Base-by-base conservation (phyloP, 225 moss, liverwort and hornwort genomes). In the Bryoerythrophyllum caledonicum region DNA sequence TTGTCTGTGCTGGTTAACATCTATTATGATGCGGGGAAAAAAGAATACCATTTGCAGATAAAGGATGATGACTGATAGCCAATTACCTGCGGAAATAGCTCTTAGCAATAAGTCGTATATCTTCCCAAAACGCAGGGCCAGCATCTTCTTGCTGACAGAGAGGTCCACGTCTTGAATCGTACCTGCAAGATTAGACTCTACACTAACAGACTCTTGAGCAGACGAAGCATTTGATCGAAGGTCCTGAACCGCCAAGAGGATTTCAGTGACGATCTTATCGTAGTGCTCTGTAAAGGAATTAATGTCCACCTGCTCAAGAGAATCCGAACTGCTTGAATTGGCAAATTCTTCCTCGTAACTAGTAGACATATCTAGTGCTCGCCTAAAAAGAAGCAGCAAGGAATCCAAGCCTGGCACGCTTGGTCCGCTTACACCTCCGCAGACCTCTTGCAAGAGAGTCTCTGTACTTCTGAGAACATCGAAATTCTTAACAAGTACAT, bases 171-270 rank as follows among this genome's bases (percentile, higher is more conserved):
- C 80, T 72, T 90, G 83, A 65, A 99, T 80, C 23, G 89, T 88
- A 57, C 85, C 79, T 69, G 76, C 66, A 37, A 78, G 34, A 48
- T 84, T 84, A 34, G 78, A 60, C 70, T 70, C 72, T 79, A 78
- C 82, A 30, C 65, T 73, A 49, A 44, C 46, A 64, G 80, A 61
- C 71, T 68, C 84, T 72, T 75, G 79, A 62, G 88, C 81, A 79
- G 59, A 17, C 46, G 74, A 74, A 54, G 58, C 23, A 53, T 70
- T 63, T 34, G 76, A 67, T 62, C 83, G 81, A 41, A 93, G 80
- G 57, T 80, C 81, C 63, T 96, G 96, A 41, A 96, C 94, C 73
- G 89, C 92, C 71, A 93, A 71, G 40, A 88, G 86, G 64, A 83
- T 65, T 78, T 92, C 94, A 37, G 80, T 80, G n/a, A 96, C 79